A percentile compares a stretch with the other conserved stretches of the same genome.
phyloP scores from a whole-genome alignment of 2,329 filamentous ascomycete genomes.

The Alternaria metachromatica region DNA sequence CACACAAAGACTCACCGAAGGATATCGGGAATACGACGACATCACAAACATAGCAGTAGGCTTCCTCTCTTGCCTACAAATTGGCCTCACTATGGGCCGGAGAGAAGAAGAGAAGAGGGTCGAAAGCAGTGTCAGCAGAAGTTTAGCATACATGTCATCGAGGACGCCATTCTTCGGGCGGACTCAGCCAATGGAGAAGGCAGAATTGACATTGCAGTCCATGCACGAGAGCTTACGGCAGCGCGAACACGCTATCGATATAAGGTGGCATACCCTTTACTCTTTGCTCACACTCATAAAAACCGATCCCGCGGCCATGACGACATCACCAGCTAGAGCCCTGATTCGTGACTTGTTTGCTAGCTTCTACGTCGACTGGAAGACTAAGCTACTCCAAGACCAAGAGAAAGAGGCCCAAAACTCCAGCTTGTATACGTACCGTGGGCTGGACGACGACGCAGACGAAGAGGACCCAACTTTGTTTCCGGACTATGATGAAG shows the following conservation, averaged over 20 bases:
- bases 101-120: conserved; percentile 25
- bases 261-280: conserved; percentile 47
- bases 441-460: conserved; percentile 79
- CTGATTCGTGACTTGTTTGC: conserved; percentile 72
- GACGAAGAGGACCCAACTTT: conserved; percentile 78
- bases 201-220: conserved; percentile 23
- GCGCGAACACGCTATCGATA: conserved; percentile 33
- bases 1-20: conserved; percentile 69
- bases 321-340: conserved; percentile 32
- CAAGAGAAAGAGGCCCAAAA: conserved; percentile 76
- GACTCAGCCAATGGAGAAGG: conserved; percentile 12
- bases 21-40: conserved; percentile 84
- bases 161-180: conserved; percentile 45
- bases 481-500: conserved; percentile 78
- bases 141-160: conserved; percentile 31
- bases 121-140: conserved; percentile 21
- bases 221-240: conserved; percentile 29
- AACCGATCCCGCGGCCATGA: conserved; percentile 27
- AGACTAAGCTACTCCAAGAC: conserved; percentile 75
- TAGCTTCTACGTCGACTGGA: conserved; percentile 81
- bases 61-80: conserved; percentile 77
- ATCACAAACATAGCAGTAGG: conserved; percentile 79
- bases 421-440: conserved; percentile 82
- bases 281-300: conserved; percentile 32
- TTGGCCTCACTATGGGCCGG: conserved; percentile 70